phyloP scores from a whole-genome alignment of 2,329 filamentous ascomycete species.

The Trichoderma arundinaceum region DNA sequence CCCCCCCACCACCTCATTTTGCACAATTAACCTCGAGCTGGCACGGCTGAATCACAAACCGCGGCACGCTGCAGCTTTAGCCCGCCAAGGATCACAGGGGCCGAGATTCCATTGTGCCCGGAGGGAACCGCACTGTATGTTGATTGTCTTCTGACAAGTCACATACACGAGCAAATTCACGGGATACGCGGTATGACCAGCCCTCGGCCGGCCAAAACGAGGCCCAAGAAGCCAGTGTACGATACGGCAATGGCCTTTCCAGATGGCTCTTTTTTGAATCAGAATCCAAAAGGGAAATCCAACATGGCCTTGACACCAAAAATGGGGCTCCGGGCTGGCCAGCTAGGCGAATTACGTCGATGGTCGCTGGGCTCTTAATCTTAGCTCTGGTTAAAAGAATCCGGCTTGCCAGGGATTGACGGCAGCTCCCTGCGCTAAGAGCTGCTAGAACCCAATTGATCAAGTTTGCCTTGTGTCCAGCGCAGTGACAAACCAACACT shows the following conservation, averaged over 20 bases:
- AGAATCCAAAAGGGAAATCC: not conserved
- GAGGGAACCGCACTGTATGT: not conserved
- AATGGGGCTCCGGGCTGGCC: not conserved
- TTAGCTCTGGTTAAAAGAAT: slow-evolving; percentile 13
- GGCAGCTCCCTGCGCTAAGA: slow-evolving; percentile 24
- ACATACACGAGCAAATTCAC: not conserved
- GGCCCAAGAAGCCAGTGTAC: too few species aligned
- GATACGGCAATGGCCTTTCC: not conserved
- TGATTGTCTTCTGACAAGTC: not conserved
- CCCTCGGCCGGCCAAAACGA: too few species aligned
- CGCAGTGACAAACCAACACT: slow-evolving; percentile 25
- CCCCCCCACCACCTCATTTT: not conserved
- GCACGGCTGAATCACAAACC: not conserved
- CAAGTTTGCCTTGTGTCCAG: not conserved
- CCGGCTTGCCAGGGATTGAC: slow-evolving; percentile 19
- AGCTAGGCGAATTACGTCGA: slow-evolving; percentile 24
- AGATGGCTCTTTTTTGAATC: not conserved
- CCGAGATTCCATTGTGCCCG: not conserved
- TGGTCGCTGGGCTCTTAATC: slow-evolving; percentile 6
- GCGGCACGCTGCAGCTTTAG: not conserved
- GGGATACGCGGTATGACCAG: too few species aligned
- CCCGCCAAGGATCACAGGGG: not conserved
- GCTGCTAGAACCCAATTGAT: not conserved
- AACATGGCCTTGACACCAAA: not conserved
- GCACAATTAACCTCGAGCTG: not conserved